Evolutionary conservation across 2,329 filamentous ascomycete species (phyloP), one percentile per base, ranked within the genome.

Genomic region (Aspergillus flavus): DNA sequence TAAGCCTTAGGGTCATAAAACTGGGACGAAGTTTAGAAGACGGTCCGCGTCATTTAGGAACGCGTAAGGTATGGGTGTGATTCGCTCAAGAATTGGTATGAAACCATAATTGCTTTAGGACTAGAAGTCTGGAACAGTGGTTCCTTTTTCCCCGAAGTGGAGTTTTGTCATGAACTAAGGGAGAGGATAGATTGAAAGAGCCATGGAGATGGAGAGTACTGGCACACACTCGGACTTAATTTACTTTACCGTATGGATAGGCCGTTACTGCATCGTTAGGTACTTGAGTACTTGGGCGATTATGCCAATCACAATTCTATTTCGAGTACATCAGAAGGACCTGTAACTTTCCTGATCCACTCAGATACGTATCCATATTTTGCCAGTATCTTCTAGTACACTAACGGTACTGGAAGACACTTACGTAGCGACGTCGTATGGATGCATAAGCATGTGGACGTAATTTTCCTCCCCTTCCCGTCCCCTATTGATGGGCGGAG

Each of bases 381-480:
- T 41, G 16, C 19, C 39, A 41, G 39, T 41, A n/a, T 41, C 16
- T 19, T 41, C 39, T 7, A 6, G 16, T 41, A 41, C 39, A 36
- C 34, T 36, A 36, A 16, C 30, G 32, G 26, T 53, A 53, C 30
- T 34, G 3, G 26, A 52, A 7, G 7, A 19, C 6, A 53, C 28
- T 36, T 54, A 54, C 50, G 50, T 36, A 23, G 50, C 23, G 16
- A 28, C 46, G 23, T 48, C 46, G 46, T 50, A 50, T 50, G 14
- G 23, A 19, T 26, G 26, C 9, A 30, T 16, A 26, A 26, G 7
- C 50, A 36, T 54, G 30, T 54, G 50, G n/a, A 36, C 32, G 50
- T 54, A 54, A 54, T 54, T 54, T 54, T 54, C 50, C 50, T 34
- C 14, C 30, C 50, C 50, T 54, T 36, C 50, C 50, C 50, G 50